phyloP scores from a whole-genome alignment of 768 basidiomycete genomes.

The Lactifluus piperatus region DNA sequence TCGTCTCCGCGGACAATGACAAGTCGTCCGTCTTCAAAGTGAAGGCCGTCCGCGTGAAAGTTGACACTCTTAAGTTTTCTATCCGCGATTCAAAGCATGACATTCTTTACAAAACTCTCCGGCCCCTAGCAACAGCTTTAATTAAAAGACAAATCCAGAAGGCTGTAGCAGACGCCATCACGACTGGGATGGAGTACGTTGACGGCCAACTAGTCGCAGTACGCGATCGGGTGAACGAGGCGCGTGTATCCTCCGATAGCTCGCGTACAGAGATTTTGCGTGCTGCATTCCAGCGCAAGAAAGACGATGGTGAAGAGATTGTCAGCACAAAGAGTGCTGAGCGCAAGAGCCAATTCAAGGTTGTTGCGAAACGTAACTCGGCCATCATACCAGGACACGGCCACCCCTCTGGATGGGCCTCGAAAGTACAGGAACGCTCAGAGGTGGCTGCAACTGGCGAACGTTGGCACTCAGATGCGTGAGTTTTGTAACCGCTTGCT shows the following conservation, averaged over 20 bases:
- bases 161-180: constrained; percentile 57
- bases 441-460: constrained; percentile 36
- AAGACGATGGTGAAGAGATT: constrained; percentile 35
- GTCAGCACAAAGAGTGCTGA: constrained; percentile 32
- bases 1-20: constrained; percentile 57
- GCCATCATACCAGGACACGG: constrained; percentile 54
- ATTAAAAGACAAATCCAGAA: constrained; percentile 71
- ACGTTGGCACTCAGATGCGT: constrained; percentile 50
- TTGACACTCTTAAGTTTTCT: constrained; percentile 81
- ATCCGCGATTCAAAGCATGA: constrained; percentile 92
- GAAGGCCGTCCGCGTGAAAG: constrained; percentile 63
- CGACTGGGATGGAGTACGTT: constrained; percentile 75
- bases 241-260: constrained; percentile 29
- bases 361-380: constrained; percentile 64
- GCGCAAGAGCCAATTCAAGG: constrained; percentile 63
- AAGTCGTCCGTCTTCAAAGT: constrained; percentile 65
- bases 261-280: constrained; percentile 47
- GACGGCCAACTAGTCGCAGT: constrained; percentile 88
- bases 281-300: constrained; percentile 56
- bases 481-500: constrained; percentile 16
- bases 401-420: constrained; percentile 65
- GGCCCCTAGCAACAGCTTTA: constrained; percentile 68
- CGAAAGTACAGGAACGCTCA: constrained; percentile 39
- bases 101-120: constrained; percentile 75
- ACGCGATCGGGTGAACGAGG: constrained; percentile 58